A percentile compares a stretch with the other conserved stretches of the same genome.
phyloP scores from a whole-genome alignment of 2,329 filamentous ascomycete species.

The Hypoxylon sp. region DNA sequence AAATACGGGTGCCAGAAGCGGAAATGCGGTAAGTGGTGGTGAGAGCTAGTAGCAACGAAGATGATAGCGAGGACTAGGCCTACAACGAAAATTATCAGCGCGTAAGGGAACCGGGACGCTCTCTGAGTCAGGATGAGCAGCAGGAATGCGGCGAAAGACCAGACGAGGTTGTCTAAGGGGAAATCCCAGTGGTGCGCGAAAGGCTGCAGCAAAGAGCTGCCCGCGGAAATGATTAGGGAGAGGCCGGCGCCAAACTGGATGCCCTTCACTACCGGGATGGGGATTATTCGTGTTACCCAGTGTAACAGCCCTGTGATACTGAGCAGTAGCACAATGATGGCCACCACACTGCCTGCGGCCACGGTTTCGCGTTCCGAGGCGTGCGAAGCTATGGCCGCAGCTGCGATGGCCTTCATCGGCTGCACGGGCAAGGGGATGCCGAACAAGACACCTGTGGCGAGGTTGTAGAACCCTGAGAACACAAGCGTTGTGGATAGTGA shows the following conservation, averaged over 20 bases:
- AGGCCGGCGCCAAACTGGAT: constrained; percentile 95
- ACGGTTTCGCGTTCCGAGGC: constrained; percentile 79
- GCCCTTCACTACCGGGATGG: constrained; percentile 90
- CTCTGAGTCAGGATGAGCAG: constrained; percentile 77
- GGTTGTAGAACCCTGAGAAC: constrained; percentile 89
- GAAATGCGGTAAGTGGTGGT: constrained; percentile 64
- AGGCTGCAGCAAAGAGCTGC: constrained; percentile 74
- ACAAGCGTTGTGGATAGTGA: constrained; percentile 87
- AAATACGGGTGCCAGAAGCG: constrained; percentile 72
- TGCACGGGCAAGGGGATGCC: constrained; percentile 93
- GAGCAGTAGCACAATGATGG: constrained; percentile 79
- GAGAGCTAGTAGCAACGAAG: constrained; percentile 53
- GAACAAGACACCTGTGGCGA: constrained; percentile 84
- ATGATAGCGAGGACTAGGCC: constrained; percentile 76
- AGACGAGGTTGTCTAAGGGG: constrained; percentile 82
- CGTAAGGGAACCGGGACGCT: constrained; percentile 80
- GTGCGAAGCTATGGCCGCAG: constrained; percentile 82
- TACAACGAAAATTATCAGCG: constrained; percentile 77
- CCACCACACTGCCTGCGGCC: constrained; percentile 87
- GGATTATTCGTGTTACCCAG: constrained; percentile 80
- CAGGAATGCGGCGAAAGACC: constrained; percentile 81
- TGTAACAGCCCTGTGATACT: constrained; percentile 83
- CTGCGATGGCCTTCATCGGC: constrained; percentile 91
- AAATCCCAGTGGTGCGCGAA: constrained; percentile 73
- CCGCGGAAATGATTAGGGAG: constrained; percentile 84